Base-by-base conservation (phyloP, 345 rosid genomes). In the Cochlearia excelsa region DNA sequence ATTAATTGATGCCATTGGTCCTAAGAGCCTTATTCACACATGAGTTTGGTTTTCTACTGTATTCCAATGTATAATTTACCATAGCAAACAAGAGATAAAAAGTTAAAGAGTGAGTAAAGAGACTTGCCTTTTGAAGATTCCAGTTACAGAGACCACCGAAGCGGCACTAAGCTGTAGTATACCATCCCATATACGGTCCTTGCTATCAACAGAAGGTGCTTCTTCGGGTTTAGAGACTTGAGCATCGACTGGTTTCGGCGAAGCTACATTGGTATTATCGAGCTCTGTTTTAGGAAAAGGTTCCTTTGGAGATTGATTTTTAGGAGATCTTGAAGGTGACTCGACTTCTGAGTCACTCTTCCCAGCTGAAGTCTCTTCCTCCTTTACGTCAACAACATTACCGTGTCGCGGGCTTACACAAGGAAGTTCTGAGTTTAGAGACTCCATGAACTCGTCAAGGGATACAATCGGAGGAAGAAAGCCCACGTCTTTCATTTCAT, bases 381-480 rank as follows among this genome's bases (percentile, higher is more conserved):
- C 59, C 67, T 75, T 84, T 7, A 53, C 23, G 23, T 16, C 79
- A 30, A 6, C 65, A 3, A 6, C 65, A 3, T 80, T 26, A 23
- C 16, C 59, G 6, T 56, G 48, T 7, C 29, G 81, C 35, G 85
- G 76, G 58, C 74, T 77, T 70, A 80, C 87, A 76, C 86, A 93
- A 5, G 95, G 94, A n/a, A 94, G 95, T 63, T 88, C 99, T 2
- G 91, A 67, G 79, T 87, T 75, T 74, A 93, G 84, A 11, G 95
- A 89, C 54, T 87, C 86, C 94, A 93, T 87, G 70, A 93, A 93
- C 69, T 93, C 97, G 43, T 93, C 95, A 51, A 93, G 84, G 11
- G 99, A 87, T 54, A 85, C 97, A 69, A 93, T 89, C 39, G 97
- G 99, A 67, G 96, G 87, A 79, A 87, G 99, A 79, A 82, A 76